Percentiles rank a stretch among this genome's conserved stretches.
phyloP scores from a whole-genome alignment of 371 early-diverging fungal genomes.

The Apophysomyces ossiformis region DNA sequence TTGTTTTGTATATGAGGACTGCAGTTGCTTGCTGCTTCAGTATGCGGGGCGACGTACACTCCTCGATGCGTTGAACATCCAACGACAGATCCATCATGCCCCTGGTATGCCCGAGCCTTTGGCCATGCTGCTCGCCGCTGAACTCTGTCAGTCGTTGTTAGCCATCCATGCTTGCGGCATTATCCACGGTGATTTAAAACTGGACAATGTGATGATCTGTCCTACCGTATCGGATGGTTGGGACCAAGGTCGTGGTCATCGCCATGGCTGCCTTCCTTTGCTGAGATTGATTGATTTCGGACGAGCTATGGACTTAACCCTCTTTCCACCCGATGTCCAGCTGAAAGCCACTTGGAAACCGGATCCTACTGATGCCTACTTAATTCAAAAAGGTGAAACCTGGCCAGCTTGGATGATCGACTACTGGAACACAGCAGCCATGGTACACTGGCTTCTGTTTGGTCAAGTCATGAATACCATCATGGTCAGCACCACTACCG shows the following conservation, averaged over 20 bases:
- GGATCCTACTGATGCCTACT: conserved; percentile 19
- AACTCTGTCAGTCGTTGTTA: conserved; percentile 30
- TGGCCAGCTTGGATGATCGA: conserved; percentile 40
- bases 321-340: conserved; percentile 19
- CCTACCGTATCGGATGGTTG: too few relatives aligned
- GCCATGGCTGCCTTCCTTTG: not conserved
- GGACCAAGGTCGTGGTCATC: too few relatives aligned
- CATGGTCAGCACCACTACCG: too few relatives aligned
- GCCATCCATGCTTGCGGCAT: conserved; percentile 39
- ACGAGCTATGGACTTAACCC: conserved; percentile 36
- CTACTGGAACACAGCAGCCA: conserved; percentile 49
- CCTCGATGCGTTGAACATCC: conserved; percentile 36
- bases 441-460: conserved; percentile 42
- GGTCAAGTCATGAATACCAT: conserved; percentile 17
- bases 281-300: conserved; percentile 56
- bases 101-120: conserved; percentile 43
- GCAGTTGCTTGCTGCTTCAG: conserved; percentile 37
- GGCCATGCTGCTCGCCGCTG: conserved; percentile 28
- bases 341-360: conserved; percentile 43
- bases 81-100: conserved; percentile 7
- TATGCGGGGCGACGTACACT: conserved; percentile 35
- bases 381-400: conserved; percentile 15
- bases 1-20: conserved; percentile 30
- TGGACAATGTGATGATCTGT: conserved; percentile 48
- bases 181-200: conserved; percentile 54